phyloP scores from a whole-genome alignment of 345 rosid species.

The Heritiera fomes region DNA sequence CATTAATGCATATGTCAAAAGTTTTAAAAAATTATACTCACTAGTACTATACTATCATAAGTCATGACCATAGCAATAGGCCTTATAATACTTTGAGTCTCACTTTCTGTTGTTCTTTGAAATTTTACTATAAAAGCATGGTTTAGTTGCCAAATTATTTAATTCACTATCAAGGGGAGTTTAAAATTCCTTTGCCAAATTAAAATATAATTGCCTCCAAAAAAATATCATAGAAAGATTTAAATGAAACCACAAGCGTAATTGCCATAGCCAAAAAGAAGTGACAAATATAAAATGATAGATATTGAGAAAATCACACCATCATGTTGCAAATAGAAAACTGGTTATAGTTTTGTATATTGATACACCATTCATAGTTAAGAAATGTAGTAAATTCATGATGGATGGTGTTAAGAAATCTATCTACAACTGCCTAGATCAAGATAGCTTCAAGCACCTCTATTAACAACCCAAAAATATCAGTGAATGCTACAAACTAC shows the following conservation, averaged over 20 bases:
- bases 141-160: not conserved
- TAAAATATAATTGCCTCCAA: not conserved
- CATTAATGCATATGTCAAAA: not conserved
- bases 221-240: not conserved
- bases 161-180: not conserved
- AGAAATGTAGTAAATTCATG: not conserved
- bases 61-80: not conserved
- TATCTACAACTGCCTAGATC: not conserved
- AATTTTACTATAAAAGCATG: not conserved
- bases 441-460: not conserved
- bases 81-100: not conserved
- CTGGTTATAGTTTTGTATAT: not conserved
- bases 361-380: not conserved
- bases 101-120: not conserved
- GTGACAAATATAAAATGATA: not conserved
- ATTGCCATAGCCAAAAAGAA: not conserved
- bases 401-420: not conserved
- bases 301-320: not conserved
- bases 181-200: not conserved
- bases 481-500: conserved; percentile 10
- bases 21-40: not conserved
- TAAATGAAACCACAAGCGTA: not conserved
- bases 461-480: not conserved
- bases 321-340: conserved; percentile 1
- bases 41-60: not conserved